These are phyloP conservation scores for Pisolithus marmoratus DNA, from an alignment of 768 basidiomycete genomes.

Conservation along the genomic window DNA sequence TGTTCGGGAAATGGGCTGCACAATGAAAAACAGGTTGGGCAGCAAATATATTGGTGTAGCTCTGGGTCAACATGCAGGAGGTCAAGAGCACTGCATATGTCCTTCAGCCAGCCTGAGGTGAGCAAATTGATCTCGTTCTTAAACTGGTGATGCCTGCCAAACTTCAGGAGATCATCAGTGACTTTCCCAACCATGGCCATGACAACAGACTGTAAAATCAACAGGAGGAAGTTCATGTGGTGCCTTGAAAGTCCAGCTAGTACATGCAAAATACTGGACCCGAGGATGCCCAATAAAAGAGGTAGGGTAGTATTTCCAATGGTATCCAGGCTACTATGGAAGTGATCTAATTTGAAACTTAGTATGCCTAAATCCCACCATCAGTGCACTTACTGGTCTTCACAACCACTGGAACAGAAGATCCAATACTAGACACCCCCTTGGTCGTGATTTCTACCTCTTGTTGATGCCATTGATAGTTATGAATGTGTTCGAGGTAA, in stretches of 20 bases:
- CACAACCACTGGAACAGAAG: not conserved
- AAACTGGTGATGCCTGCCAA: not conserved
- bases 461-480: not conserved
- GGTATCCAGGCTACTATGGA: not conserved
- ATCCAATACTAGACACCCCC: not conserved
- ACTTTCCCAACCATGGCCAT: too few species aligned
- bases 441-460: not conserved
- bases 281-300: not conserved
- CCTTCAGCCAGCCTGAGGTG: constrained; percentile 3
- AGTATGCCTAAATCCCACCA: not conserved
- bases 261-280: not conserved
- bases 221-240: not conserved
- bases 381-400: not conserved
- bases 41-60: constrained; percentile 17
- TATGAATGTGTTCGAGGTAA: not conserved
- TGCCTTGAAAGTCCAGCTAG: not conserved
- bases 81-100: constrained; percentile 14
- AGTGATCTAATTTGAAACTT: not conserved
- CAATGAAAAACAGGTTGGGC: constrained; percentile 21
- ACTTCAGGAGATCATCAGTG: too few species aligned
- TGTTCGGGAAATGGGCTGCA: constrained; percentile 9
- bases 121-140: not conserved
- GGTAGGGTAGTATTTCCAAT: not conserved
- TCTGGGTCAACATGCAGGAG: constrained; percentile 11
- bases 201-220: too few species aligned